Evolutionary conservation across 2,329 filamentous ascomycete species (phyloP), one percentile per base, ranked within the genome.

Genomic region (Fusarium anthophilum): DNA sequence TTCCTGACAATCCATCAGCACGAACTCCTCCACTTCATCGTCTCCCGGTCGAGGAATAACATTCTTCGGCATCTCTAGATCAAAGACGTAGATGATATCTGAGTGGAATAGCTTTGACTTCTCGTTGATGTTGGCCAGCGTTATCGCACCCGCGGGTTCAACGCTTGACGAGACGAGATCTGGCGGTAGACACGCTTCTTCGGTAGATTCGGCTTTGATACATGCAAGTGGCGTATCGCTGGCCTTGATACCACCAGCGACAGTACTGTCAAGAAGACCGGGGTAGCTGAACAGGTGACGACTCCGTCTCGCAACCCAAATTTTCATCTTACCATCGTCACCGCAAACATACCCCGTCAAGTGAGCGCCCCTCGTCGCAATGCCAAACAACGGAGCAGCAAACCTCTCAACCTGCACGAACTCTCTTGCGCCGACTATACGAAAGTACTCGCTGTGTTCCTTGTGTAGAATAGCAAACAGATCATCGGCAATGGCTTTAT

Each of bases 1-100:
- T 77, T 88, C 83, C 0, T 80, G 79, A 17, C 95, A 85, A 15
- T 82, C 87, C 90, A 91, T 90, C 72, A 95, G 83, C 72, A 89
- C 84, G 79, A 97, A 97, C 69, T 89, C 88, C 69, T 93, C 90
- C 2, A 97, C 94, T 83, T 97, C 94, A 35, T 91, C 90, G 79
- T 97, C 94, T 17, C 90, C 87, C 1, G 94, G 93, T 72, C 86
- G 88, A 1, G 91, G 92, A 37, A 90, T 80, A 8, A 92, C 86
- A 47, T 88, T 87, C 37, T 70, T 66, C 0, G 84, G 81, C 24
- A 97, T 83, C 80, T 94, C 90, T 50, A 96, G 82, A 77, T 97
- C 94, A 81, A 94, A 96, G 9, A 94, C 86, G 80, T 94, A 96
- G 35, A 87, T 78, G 6, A 86, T 80, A n/a, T 83, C 82, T 11